A percentile compares a stretch with the other conserved stretches of the same genome.
These are phyloP conservation scores for Peronospora tabacina DNA, from an alignment of 352 stramenopile species.

Conservation along the genomic window DNA sequence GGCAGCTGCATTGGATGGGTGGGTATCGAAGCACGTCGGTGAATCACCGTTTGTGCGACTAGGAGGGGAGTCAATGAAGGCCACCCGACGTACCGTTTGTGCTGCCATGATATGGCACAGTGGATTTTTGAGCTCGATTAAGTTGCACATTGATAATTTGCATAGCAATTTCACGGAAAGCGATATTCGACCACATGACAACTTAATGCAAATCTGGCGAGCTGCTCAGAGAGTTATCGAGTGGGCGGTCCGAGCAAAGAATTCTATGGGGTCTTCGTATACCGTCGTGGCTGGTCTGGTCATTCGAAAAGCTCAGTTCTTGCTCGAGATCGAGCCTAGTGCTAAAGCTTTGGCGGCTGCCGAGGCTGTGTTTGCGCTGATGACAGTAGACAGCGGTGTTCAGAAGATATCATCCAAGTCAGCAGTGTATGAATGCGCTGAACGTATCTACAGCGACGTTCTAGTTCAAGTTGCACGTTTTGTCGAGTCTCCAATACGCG, in stretches of 20 bases:
- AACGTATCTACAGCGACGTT: slow-evolving; percentile 80
- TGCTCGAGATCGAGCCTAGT: slow-evolving; percentile 76
- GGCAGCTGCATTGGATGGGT: slow-evolving; percentile 54
- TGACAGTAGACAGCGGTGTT: slow-evolving; percentile 31
- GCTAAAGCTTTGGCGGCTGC: slow-evolving; percentile 59
- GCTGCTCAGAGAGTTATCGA: slow-evolving; percentile 82
- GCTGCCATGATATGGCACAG: slow-evolving; percentile 87
- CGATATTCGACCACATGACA: slow-evolving; percentile 77
- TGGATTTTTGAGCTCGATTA: slow-evolving; percentile 55
- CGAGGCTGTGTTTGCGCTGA: slow-evolving; percentile 53
- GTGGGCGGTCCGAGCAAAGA: slow-evolving; percentile 85
- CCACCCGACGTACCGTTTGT: slow-evolving; percentile 74
- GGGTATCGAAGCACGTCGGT: slow-evolving; percentile 75
- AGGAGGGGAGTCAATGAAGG: slow-evolving; percentile 80
- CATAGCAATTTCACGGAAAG: slow-evolving; percentile 42
- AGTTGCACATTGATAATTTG: slow-evolving; percentile 44
- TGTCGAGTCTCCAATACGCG: slow-evolving; percentile 64
- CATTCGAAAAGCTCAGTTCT: slow-evolving; percentile 79
- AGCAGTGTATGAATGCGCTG: slow-evolving; percentile 63
- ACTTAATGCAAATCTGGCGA: slow-evolving; percentile 87
- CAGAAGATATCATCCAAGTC: slow-evolving; percentile 37
- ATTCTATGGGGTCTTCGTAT: slow-evolving; percentile 83
- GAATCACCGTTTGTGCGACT: slow-evolving; percentile 77
- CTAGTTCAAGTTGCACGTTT: slow-evolving; percentile 80
- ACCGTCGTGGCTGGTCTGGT: slow-evolving; percentile 67